Conservation (phyloP, 139 green algal species). For the Tetradesmus lagerheimii region DNA sequence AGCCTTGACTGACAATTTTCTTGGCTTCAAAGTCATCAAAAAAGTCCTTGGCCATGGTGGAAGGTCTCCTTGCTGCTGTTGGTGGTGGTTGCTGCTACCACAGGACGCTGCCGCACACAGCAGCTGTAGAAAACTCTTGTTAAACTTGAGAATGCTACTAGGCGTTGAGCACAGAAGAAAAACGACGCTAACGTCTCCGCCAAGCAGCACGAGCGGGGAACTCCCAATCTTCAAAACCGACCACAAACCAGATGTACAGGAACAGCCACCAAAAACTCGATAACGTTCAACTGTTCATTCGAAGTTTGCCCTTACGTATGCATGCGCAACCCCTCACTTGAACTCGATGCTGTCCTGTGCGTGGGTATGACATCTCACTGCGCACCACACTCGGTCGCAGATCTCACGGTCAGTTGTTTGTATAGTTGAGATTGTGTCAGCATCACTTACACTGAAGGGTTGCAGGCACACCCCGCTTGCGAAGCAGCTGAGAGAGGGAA, state of each 20-base stretch:
- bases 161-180: no score
- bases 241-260: neutral
- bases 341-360: neutral
- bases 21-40: slow-evolving; percentile 24
- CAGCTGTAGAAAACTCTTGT: no score
- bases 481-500: neutral
- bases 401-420: neutral
- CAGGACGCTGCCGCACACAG: neutral
- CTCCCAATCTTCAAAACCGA: neutral
- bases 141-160: no score
- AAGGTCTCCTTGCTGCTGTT: neutral
- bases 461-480: neutral
- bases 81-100: neutral
- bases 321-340: neutral
- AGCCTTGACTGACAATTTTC: neutral
- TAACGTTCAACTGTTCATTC: no score
- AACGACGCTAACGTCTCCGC: neutral
- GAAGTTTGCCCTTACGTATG: no score
- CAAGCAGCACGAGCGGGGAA: neutral
- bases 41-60: slow-evolving; percentile 29
- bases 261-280: no score
- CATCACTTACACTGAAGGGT: no score
- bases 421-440: neutral
- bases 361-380: slow-evolving; percentile 1
- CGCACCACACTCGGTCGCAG: neutral